phyloP scores from a whole-genome alignment of 108 stramenopile species.

The Discostella pseudostelligera region DNA sequence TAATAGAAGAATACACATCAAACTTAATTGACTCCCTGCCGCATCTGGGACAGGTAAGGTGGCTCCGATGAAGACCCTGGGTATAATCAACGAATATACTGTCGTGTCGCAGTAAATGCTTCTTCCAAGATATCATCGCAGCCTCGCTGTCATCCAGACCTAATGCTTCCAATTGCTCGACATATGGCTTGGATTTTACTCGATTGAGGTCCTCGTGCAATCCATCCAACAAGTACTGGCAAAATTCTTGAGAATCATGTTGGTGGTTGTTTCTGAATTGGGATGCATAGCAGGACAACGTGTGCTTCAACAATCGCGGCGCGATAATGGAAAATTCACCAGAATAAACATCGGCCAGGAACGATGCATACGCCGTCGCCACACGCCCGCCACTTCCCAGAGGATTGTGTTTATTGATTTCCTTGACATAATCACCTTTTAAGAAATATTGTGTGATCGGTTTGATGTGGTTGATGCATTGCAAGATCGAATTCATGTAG shows the following conservation, averaged over 20 bases:
- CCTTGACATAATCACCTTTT: slow-evolving; percentile 57
- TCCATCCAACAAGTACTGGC: slow-evolving; percentile 87
- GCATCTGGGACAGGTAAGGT: slow-evolving; percentile 86
- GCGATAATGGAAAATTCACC: slow-evolving; percentile 75
- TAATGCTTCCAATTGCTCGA: slow-evolving; percentile 86
- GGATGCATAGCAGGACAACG: slow-evolving; percentile 75
- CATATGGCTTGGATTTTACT: slow-evolving; percentile 81
- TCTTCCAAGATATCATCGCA: slow-evolving; percentile 84
- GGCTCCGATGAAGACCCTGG: slow-evolving; percentile 88
- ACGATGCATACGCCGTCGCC: slow-evolving; percentile 78
- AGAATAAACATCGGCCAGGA: slow-evolving; percentile 82
- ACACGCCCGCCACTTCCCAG: slow-evolving; percentile 86
- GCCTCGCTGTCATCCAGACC: slow-evolving; percentile 85
- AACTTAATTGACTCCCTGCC: slow-evolving; percentile 85
- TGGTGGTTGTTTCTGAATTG: slow-evolving; percentile 91
- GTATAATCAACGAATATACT: slow-evolving; percentile 82
- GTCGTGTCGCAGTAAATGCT: slow-evolving; percentile 83
- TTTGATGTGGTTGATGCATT: slow-evolving; percentile 87
- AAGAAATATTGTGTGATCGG: slow-evolving; percentile 89
- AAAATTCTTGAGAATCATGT: slow-evolving; percentile 92
- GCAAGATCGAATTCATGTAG: slow-evolving; percentile 92
- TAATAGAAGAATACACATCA: slow-evolving; percentile 86
- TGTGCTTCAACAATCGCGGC: slow-evolving; percentile 80
- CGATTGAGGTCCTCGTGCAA: slow-evolving; percentile 78
- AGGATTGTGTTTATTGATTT: slow-evolving; percentile 78